A percentile compares a stretch with the other conserved stretches of the same genome.
Conservation (phyloP, 805 yeast genomes). For the Komagataella pastoris region DNA sequence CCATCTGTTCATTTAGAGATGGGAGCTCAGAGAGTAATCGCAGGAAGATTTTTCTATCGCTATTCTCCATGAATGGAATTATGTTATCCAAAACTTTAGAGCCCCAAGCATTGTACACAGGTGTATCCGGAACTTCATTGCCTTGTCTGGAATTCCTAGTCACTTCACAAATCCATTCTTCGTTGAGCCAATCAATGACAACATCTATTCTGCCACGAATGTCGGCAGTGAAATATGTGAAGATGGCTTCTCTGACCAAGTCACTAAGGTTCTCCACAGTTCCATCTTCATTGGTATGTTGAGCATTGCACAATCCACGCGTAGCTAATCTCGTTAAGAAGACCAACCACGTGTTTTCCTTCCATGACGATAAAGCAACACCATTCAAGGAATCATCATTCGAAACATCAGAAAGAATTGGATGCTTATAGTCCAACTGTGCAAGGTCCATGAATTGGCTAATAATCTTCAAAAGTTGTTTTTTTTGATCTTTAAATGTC, state of each 20-base stretch:
- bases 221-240: slow-evolving; percentile 60
- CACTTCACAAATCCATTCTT: slow-evolving; percentile 73
- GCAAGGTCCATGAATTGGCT: slow-evolving; percentile 42
- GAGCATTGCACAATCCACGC: slow-evolving; percentile 44
- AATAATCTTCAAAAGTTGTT: slow-evolving; percentile 43
- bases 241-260: slow-evolving; percentile 54
- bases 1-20: slow-evolving; percentile 45
- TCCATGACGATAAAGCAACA: slow-evolving; percentile 37
- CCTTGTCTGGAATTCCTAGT: slow-evolving; percentile 8
- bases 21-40: slow-evolving; percentile 85
- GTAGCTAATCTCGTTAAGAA: slow-evolving; percentile 68
- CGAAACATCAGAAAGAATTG: background rate
- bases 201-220: slow-evolving; percentile 61
- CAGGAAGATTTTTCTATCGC: slow-evolving; percentile 70
- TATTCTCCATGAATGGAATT: slow-evolving; percentile 72
- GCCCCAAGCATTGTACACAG: slow-evolving; percentile 57
- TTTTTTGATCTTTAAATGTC: slow-evolving; percentile 38
- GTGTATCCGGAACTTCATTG: slow-evolving; percentile 20
- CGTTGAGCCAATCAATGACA: slow-evolving; percentile 86
- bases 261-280: slow-evolving; percentile 26
- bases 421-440: slow-evolving; percentile 12
- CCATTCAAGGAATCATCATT: slow-evolving; percentile 28
- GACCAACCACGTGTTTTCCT: slow-evolving; percentile 62
- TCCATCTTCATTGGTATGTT: slow-evolving; percentile 1
- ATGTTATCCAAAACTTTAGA: slow-evolving; percentile 60